phyloP scores from a whole-genome alignment of 1,284 basidiomycete genomes.

The Cerioporus squamosus region DNA sequence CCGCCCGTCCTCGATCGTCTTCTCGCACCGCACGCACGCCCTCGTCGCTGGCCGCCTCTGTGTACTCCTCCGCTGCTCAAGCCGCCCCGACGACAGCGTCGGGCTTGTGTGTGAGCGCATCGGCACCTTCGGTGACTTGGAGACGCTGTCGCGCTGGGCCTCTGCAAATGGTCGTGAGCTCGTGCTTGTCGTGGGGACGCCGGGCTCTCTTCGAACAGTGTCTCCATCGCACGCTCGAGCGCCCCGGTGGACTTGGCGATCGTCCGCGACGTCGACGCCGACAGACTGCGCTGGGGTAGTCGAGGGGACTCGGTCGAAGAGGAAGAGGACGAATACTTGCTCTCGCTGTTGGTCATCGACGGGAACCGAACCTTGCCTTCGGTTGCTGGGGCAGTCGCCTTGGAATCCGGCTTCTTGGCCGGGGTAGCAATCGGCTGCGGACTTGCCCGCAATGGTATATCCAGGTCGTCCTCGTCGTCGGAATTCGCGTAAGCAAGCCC shows the following conservation, averaged over 20 bases:
- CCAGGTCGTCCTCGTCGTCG: constrained; percentile 33
- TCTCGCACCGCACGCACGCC: constrained; percentile 70
- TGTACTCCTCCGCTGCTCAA: constrained; percentile 29
- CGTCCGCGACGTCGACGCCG: constrained; percentile 32
- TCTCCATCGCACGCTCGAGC: constrained; percentile 54
- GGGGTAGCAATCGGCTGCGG: constrained; percentile 19
- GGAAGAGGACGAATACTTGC: constrained; percentile 32
- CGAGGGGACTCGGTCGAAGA: constrained; percentile 30
- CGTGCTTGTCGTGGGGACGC: constrained; percentile 32
- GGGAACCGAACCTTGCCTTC: constrained; percentile 35
- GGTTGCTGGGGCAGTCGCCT: constrained; percentile 4
- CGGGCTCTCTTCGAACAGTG: constrained; percentile 49
- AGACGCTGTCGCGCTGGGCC: constrained; percentile 38
- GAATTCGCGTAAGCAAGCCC: constrained; percentile 35
- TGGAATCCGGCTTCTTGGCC: constrained; percentile 1
- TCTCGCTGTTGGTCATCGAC: constrained; percentile 36
- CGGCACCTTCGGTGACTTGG: constrained; percentile 54
- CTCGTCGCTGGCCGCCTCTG: constrained; percentile 41
- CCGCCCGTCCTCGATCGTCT: constrained; percentile 73
- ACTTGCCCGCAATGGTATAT: constrained; percentile 21
- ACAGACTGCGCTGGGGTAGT: constrained; percentile 31
- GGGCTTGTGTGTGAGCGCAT: constrained; percentile 57
- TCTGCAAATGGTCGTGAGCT: constrained; percentile 35
- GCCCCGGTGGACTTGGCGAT: constrained; percentile 39
- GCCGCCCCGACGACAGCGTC: constrained; percentile 40